phyloP scores from a whole-genome alignment of 2,329 filamentous ascomycete species.

The Aspergillus clavatus region DNA sequence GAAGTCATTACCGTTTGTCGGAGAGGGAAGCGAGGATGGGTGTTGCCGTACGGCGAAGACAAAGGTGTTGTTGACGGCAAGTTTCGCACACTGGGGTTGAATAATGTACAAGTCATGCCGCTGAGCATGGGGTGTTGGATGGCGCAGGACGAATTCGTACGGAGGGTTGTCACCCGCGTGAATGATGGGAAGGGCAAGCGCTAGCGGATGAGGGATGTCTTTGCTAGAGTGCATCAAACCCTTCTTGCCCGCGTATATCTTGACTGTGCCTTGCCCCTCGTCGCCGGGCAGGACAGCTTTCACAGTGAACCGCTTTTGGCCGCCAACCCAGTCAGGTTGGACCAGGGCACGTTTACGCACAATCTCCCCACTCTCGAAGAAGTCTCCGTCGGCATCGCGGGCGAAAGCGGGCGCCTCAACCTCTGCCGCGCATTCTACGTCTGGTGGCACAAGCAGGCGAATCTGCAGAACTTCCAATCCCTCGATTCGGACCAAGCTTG shows the following conservation, averaged over 20 bases:
- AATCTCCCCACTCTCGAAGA: slow-evolving; percentile 85
- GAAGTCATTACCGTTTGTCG: slow-evolving; percentile 32
- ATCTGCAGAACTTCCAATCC: slow-evolving; percentile 91
- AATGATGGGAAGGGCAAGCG: slow-evolving; percentile 81
- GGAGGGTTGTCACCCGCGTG: slow-evolving; percentile 89
- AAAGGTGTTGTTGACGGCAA: slow-evolving; percentile 95
- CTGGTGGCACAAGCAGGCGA: slow-evolving; percentile 78
- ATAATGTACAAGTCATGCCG: slow-evolving; percentile 95
- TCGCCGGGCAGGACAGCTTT: slow-evolving; percentile 90
- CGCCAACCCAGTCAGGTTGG: slow-evolving; percentile 85
- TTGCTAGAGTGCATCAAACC: slow-evolving; percentile 97
- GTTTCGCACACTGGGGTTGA: slow-evolving; percentile 83
- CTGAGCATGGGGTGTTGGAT: slow-evolving; percentile 96
- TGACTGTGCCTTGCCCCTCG: slow-evolving; percentile 80
- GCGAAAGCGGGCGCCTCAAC: slow-evolving; percentile 79
- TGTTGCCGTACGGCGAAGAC: slow-evolving; percentile 95
- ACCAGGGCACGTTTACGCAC: slow-evolving; percentile 81
- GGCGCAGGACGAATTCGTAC: slow-evolving; percentile 87
- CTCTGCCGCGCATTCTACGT: slow-evolving; percentile 88
- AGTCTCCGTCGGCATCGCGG: slow-evolving; percentile 80
- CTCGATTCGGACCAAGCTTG: slow-evolving; percentile 76
- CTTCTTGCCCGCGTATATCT: slow-evolving; percentile 88
- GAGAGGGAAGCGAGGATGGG: slow-evolving; percentile 56
- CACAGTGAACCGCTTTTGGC: slow-evolving; percentile 84
- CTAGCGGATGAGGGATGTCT: slow-evolving; percentile 88